These are phyloP conservation scores for Thelonectria blattea DNA, from an alignment of 2,329 filamentous ascomycete genomes.

Conservation along the genomic window DNA sequence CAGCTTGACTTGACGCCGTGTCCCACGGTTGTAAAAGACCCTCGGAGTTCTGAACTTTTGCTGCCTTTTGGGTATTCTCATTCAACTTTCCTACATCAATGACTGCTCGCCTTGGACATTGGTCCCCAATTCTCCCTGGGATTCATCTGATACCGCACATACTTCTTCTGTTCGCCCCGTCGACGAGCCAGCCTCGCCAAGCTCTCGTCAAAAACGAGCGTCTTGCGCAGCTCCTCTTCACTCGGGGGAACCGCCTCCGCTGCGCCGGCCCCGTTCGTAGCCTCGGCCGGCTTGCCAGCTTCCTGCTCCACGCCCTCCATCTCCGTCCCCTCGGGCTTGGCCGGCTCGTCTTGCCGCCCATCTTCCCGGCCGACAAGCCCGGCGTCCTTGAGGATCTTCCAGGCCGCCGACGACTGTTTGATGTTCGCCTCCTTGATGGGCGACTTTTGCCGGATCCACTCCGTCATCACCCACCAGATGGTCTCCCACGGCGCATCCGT, in stretches of 20 bases:
- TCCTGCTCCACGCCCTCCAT: constrained; percentile 48
- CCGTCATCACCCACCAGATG: constrained; percentile 91
- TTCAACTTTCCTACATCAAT: constrained; percentile 11
- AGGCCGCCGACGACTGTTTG: constrained; percentile 73
- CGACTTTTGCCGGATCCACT: constrained; percentile 83
- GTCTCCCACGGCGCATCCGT: constrained; percentile 90
- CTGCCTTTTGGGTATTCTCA: background rate
- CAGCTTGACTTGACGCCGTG: background rate
- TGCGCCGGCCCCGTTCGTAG: constrained; percentile 27
- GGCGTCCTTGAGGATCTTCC: constrained; percentile 63
- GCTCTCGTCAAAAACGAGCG: constrained; percentile 74
- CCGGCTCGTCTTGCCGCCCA: constrained; percentile 31
- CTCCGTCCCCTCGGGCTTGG: constrained; percentile 33
- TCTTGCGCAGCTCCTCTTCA: constrained; percentile 59
- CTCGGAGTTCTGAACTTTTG: background rate
- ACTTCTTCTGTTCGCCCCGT: constrained; percentile 70
- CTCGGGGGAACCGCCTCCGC: constrained; percentile 26
- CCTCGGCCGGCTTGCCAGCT: constrained; percentile 24
- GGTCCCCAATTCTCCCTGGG: constrained; percentile 95
- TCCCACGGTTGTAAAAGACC: background rate
- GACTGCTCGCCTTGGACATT: constrained; percentile 64
- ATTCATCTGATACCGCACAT: constrained; percentile 89
- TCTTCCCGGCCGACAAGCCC: constrained; percentile 46
- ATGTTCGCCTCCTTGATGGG: constrained; percentile 78
- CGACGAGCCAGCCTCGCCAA: constrained; percentile 74